Base-by-base conservation (phyloP, 2,329 filamentous ascomycete genomes). In the Calonectria crousiana region DNA sequence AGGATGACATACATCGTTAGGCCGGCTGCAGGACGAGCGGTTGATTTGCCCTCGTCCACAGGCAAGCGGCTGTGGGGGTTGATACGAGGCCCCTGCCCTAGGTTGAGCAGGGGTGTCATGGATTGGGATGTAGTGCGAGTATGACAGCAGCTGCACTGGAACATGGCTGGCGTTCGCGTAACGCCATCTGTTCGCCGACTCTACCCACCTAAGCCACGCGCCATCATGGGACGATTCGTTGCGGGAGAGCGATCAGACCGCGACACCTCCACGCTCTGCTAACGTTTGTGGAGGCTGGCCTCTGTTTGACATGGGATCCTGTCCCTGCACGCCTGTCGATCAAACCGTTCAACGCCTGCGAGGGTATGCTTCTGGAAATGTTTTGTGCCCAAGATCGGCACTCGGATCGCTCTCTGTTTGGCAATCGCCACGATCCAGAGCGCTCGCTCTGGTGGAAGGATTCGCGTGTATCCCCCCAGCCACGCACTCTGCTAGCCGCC, bases 321-420 rank as follows among this genome's bases (percentile, higher is more conserved):
- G 58, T 36, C 66, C 44, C 44, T 69, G 67, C 71, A 73, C 58
- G 36, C 32, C 47, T 66, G 71, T 65, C 71, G 71, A 66, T 73
- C 71, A 73, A 73, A 73, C 71, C 26, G 41, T 58, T 62, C 58
- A 67, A 47, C 41, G 26, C 60, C 71, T 60, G 51, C 51, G 32
- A 38, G 58, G 41, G 26, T 38, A 69, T 62, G 38, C 41, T 69
- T 66, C 66, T 67, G 58, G 58, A 73, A 66, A 52, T 52, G 20
- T 11, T 41, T 67, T 44, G 58, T 56, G 51, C 56, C 47, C 56
- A 44, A 23, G 53, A 28, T 64, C 26, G 58, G 26, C 44, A 26
- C 16, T 36, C 13, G 38, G 36, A 53, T 68, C 51, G 18, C 66
- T 20, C 38, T 20, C 30, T 47, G 13, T 47, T 11, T 44, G 52